A percentile compares a stretch with the other conserved stretches of the same genome.
Evolutionary conservation across 345 rosid genomes (phyloP).

Genomic region (Citrus medica): DNA sequence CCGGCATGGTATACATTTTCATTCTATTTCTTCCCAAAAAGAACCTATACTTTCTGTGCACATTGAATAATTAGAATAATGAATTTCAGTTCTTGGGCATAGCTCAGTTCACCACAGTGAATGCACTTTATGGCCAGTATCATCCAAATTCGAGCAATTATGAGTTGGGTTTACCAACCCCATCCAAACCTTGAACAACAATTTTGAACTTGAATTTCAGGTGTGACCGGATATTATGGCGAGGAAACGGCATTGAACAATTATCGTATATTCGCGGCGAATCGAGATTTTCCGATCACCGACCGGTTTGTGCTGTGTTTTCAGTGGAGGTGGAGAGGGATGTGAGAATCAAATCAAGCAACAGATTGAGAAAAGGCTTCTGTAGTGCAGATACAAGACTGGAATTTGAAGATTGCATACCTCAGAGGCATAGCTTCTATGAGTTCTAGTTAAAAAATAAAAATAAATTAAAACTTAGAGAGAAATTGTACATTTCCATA

Average conservation of each 20-base stretch:
- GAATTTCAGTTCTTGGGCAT: neutral
- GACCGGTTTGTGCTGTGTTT: constrained; percentile 86
- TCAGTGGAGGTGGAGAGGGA: constrained; percentile 52
- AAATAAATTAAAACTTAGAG: neutral
- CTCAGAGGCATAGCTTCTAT: constrained; percentile 63
- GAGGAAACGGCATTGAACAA: constrained; percentile 77
- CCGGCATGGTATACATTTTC: constrained; percentile 74
- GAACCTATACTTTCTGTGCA: no score
- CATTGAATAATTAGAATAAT: neutral
- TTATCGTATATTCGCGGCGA: constrained; percentile 71
- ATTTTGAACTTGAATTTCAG: constrained; percentile 32
- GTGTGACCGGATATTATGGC: constrained; percentile 95
- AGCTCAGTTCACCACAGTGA: no score
- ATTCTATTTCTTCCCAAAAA: no score
- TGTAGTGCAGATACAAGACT: constrained; percentile 47
- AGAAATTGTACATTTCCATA: constrained; percentile 13
- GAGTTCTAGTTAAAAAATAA: constrained; percentile 24
- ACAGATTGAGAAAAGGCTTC: constrained; percentile 67
- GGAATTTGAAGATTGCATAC: constrained; percentile 52
- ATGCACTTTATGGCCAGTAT: no score
- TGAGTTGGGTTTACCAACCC: no score
- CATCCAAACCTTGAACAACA: neutral
- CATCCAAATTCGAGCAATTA: no score
- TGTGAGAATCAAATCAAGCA: constrained; percentile 30
- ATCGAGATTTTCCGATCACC: constrained; percentile 88